A percentile compares a stretch with the other conserved stretches of the same genome.
Conservation (phyloP, 2,329 filamentous ascomycete genomes). For the Scedosporium minutisporum region DNA sequence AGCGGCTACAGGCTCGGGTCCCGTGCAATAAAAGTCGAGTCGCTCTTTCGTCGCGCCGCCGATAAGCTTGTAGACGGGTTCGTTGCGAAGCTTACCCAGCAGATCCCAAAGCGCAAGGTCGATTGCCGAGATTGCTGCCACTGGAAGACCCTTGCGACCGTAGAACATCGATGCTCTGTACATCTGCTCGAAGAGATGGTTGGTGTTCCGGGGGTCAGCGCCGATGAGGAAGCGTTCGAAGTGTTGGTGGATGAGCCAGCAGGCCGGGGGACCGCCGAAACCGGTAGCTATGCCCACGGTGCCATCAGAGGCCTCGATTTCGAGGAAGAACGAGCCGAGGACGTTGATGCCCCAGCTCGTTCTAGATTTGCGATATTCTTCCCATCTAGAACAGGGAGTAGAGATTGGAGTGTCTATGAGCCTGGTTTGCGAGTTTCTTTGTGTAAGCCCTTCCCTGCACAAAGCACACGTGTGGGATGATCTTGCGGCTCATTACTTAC, state of each 20-base stretch:
- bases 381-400: conserved; percentile 84
- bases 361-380: conserved; percentile 75
- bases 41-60: conserved; percentile 78
- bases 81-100: conserved; percentile 79
- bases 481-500: conserved; percentile 27
- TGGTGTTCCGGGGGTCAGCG: conserved; percentile 81
- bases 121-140: conserved; percentile 89
- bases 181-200: conserved; percentile 92
- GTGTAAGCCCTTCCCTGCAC: background rate
- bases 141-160: conserved; percentile 80
- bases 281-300: conserved; percentile 92
- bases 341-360: conserved; percentile 97
- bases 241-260: conserved; percentile 89
- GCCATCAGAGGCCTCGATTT: conserved; percentile 80
- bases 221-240: conserved; percentile 88
- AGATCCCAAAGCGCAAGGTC: conserved; percentile 91
- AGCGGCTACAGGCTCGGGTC: conserved; percentile 70
- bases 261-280: conserved; percentile 86
- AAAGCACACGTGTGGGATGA: too few relatives aligned
- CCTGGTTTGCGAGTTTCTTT: conserved; percentile 42
- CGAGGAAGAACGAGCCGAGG: conserved; percentile 81
- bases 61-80: conserved; percentile 91
- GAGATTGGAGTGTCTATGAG: conserved; percentile 86
- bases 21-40: conserved; percentile 90
- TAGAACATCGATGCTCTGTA: conserved; percentile 96